Evolutionary conservation across 768 basidiomycete genomes (phyloP).

Genomic region (Saitozyma sp.): DNA sequence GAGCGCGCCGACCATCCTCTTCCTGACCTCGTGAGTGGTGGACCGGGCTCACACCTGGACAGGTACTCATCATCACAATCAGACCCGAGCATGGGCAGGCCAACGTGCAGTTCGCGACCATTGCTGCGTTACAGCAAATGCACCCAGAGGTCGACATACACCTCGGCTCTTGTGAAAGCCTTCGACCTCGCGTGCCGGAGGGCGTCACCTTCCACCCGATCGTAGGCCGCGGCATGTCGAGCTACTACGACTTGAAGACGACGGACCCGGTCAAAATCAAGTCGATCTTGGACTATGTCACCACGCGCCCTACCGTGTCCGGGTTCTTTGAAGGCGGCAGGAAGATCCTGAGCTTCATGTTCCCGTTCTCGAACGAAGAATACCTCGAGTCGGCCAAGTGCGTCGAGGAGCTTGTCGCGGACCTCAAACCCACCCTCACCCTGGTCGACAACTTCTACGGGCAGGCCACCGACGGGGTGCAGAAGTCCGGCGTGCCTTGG

Average conservation of each 20-base stretch:
- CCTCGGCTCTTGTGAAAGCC: conserved; percentile 4
- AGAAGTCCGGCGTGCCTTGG: conserved; percentile 3
- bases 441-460: conserved; percentile 16
- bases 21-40: no score
- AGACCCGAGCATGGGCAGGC: conserved; percentile 14
- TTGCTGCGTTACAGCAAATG: conserved; percentile 4
- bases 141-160: conserved; percentile 13
- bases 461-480: conserved; percentile 19
- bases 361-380: conserved; percentile 11
- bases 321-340: no score
- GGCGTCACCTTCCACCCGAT: conserved; percentile 7
- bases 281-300: no score
- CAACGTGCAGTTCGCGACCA: conserved; percentile 15
- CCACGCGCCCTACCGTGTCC: no score
- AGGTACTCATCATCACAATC: neutral
- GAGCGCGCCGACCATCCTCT: no score
- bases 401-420: conserved; percentile 2
- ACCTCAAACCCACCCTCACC: conserved; percentile 18
- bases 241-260: no score
- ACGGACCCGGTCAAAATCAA: no score
- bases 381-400: conserved; percentile 20
- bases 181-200: conserved; percentile 2
- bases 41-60: no score
- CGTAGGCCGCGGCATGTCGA: conserved; percentile 3
- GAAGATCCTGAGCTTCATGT: conserved; percentile 9